Conservation (phyloP, 2,329 filamentous ascomycete species). For the Trichoderma breve region DNA sequence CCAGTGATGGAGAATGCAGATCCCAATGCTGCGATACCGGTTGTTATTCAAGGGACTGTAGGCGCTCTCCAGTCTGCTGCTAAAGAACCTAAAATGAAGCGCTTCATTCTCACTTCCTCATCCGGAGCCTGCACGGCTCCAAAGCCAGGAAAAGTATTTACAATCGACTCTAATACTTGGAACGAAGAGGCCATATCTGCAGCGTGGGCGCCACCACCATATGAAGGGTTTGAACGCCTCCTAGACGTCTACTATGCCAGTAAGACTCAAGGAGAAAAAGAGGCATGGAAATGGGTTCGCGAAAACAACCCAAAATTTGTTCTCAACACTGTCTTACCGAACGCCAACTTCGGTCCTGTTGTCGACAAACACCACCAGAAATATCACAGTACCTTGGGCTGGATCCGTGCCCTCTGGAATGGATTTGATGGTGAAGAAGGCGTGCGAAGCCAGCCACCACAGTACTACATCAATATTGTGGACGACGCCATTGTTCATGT, state of each 20-base stretch:
- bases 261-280: constrained; percentile 38
- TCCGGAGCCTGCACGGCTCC: constrained; percentile 26
- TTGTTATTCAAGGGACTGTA: constrained; percentile 29
- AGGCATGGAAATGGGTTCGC: constrained; percentile 37
- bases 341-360: constrained; percentile 28
- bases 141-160: constrained; percentile 24
- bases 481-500: not conserved
- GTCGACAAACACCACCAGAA: constrained; percentile 23
- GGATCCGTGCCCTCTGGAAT: not conserved
- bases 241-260: constrained; percentile 36
- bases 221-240: constrained; percentile 27
- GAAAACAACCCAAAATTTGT: constrained; percentile 31
- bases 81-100: constrained; percentile 35
- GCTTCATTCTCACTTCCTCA: constrained; percentile 43
- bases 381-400: constrained; percentile 16
- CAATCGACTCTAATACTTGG: constrained; percentile 32
- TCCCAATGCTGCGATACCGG: constrained; percentile 40
- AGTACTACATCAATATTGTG: not conserved
- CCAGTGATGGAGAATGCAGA: constrained; percentile 35
- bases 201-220: constrained; percentile 39
- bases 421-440: not conserved
- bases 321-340: constrained; percentile 33
- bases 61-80: constrained; percentile 37
- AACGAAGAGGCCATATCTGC: constrained; percentile 33
- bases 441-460: not conserved